Base-by-base conservation (phyloP, 2,329 filamentous ascomycete species). In the Harringtonia aguacate region DNA sequence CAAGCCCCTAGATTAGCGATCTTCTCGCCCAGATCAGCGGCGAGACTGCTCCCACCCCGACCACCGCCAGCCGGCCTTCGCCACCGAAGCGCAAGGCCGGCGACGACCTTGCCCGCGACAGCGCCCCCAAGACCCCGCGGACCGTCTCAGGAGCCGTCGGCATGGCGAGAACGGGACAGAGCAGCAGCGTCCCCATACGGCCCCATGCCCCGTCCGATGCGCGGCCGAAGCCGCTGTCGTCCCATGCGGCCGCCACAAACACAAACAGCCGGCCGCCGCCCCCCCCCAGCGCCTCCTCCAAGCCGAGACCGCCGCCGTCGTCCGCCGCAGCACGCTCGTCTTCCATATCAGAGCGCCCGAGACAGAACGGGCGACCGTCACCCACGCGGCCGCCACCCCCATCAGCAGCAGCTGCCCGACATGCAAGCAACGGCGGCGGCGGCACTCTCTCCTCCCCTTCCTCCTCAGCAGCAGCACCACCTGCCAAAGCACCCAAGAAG, bases 11-110 rank as follows among this genome's bases (percentile, higher is more conserved):
- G 70, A 77, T 78, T 52, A 62, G 68, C 48, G 73, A 77, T 50
- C 63, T 78, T n/a, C 66, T 78, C 29, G 77, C 75, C 51, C 72
- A 77, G 56, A 81, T 82, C 51, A 74, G 67, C 50, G 77, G 77
- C 55, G 68, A 69, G 49, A 67, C 70, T 56, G 61, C 67, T 53
- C 36, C 57, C 43, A 49, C 63, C 24, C 56, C 64, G 10, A 53
- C 68, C 14, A 53, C 63, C 15, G 15, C 4, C 27, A 51, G 52
- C 12, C 24, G 24, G 33, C 55, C 4, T 54, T 55, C 42, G 49
- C 58, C 15, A 50, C 58, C 39, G 46, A 81, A 81, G 60, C 70
- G 77, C 50, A 81, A 80, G 55, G 71, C 75, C 39, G 70, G 73
- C 30, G 65, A 72, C 47, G 70, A 77, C 44, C 56, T 70, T 2